Evolutionary conservation across 495 filamentous ascomycete species (phyloP), one percentile per base, ranked within the genome.

Genomic region (Podospora didyma): DNA sequence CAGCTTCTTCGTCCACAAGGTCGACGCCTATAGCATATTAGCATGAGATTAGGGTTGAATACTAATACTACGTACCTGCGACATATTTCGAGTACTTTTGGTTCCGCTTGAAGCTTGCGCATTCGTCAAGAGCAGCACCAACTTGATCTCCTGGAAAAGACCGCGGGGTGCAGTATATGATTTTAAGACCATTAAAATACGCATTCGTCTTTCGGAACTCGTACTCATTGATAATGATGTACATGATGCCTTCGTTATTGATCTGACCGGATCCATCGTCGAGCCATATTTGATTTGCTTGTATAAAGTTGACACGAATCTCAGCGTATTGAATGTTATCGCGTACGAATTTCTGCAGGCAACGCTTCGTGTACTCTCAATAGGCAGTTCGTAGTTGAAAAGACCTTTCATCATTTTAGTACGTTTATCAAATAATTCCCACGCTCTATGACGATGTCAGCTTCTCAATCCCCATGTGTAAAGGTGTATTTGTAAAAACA

Each of bases 1-100:
- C 70, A 55, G 90, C 82, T 73, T 96, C 94, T 68, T 91, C 89
- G 12, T 90, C 94, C 11, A 96, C 89, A 10, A 96, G 69, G 69
- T 98, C 94, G 65, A 89, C 96, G 11, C 93, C 91, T 76, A 11
- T 20, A 2, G 16, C 14, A 35, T 35, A 3, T 7, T 17, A 20
- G 16, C 4, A 9, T 0, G 11, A 16, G 2, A 23, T 42, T 46
- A 37, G 12, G 28, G 7, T 1, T 41, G 28, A 34, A 28, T 37
- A n/a, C 23, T 23, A 19, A 48, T 49, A 37, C 74, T 17, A 54
- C 54, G 59, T 68, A 75, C 75, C 79, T 12, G 78, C 87, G 51
- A 98, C 87, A 81, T 26, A 82, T 68, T 0, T 86, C 86, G 64
- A 85, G 93, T 35, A 35, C 34, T 35, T 35, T 14, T 7, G 34